Evolutionary conservation across 495 filamentous ascomycete species (phyloP).

Genomic region (Penicillium herquei): DNA sequence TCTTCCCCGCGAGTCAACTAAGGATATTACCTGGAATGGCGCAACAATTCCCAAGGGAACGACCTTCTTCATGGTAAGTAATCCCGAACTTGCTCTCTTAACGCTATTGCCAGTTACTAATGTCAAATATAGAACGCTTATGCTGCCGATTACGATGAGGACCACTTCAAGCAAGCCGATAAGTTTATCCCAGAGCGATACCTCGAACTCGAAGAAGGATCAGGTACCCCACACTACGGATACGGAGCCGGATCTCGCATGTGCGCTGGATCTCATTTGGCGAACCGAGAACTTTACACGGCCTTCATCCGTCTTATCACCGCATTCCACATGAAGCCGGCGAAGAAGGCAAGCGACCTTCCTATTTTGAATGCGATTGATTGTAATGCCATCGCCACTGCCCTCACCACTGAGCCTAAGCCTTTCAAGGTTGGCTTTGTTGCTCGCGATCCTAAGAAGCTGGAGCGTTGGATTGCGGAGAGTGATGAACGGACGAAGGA

Average conservation of each 20-base stretch:
- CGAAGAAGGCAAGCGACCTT: conserved; percentile 37
- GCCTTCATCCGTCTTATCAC: conserved; percentile 67
- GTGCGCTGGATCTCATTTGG: conserved; percentile 70
- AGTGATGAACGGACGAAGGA: conserved; percentile 59
- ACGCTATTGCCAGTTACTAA: neutral
- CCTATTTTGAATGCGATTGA: conserved; percentile 60
- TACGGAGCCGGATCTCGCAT: conserved; percentile 71
- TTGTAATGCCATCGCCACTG: conserved; percentile 61
- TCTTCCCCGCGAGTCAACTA: conserved; percentile 62
- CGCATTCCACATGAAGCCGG: conserved; percentile 56
- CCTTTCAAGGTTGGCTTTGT: conserved; percentile 61
- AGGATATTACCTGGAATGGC: conserved; percentile 60
- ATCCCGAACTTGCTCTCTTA: neutral
- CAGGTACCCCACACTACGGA: conserved; percentile 66
- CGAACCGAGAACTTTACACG: conserved; percentile 66
- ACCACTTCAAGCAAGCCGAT: conserved; percentile 60
- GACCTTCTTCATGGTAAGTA: conserved; percentile 61
- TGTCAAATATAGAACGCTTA: conserved; percentile 54
- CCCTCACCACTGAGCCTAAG: conserved; percentile 69
- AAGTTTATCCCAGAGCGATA: conserved; percentile 65
- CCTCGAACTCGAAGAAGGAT: conserved; percentile 52
- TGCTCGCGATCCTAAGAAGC: conserved; percentile 40
- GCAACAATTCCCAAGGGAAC: conserved; percentile 62
- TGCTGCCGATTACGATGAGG: conserved; percentile 65
- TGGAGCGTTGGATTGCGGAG: conserved; percentile 52